Evolutionary conservation across 768 basidiomycete genomes (phyloP).

Genomic region (Auriscalpium vulgare): DNA sequence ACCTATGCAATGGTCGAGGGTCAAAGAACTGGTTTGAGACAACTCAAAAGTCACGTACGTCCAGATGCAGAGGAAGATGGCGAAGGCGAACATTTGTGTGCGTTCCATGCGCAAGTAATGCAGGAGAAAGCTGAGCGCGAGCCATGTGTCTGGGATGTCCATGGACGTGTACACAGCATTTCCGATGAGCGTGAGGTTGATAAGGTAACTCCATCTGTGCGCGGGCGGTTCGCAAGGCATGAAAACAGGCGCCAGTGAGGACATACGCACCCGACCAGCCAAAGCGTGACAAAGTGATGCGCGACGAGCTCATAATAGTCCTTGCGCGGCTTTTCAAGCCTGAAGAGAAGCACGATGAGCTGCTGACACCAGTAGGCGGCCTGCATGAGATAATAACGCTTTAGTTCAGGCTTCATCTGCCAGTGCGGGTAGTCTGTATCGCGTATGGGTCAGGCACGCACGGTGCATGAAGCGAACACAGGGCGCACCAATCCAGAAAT

Average conservation of each 20-base stretch:
- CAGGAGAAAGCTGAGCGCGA: conserved; percentile 81
- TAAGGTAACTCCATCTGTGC: conserved; percentile 71
- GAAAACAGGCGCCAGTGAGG: neutral
- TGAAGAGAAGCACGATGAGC: conserved; percentile 72
- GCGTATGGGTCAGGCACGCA: neutral
- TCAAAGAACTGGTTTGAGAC: neutral
- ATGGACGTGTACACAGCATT: conserved; percentile 92
- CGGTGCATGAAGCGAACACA: neutral
- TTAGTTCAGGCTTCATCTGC: conserved; percentile 79
- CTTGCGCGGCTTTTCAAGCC: conserved; percentile 90
- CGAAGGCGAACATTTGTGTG: conserved; percentile 56
- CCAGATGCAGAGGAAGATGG: conserved; percentile 66
- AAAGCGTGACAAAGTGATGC: conserved; percentile 91
- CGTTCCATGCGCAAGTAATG: conserved; percentile 76
- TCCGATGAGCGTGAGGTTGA: conserved; percentile 82
- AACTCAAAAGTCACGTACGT: conserved; percentile 44
- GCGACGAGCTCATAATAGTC: conserved; percentile 82
- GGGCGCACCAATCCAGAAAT: conserved; percentile 77
- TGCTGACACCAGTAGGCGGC: conserved; percentile 94
- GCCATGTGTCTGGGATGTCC: conserved; percentile 88
- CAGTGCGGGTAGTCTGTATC: conserved; percentile 79
- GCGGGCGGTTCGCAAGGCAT: neutral
- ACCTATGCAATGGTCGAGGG: conserved; percentile 36
- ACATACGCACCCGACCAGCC: conserved; percentile 73
- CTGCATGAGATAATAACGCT: conserved; percentile 92